phyloP scores from a whole-genome alignment of 345 rosid genomes.

The Eucalyptus erythrocorys region DNA sequence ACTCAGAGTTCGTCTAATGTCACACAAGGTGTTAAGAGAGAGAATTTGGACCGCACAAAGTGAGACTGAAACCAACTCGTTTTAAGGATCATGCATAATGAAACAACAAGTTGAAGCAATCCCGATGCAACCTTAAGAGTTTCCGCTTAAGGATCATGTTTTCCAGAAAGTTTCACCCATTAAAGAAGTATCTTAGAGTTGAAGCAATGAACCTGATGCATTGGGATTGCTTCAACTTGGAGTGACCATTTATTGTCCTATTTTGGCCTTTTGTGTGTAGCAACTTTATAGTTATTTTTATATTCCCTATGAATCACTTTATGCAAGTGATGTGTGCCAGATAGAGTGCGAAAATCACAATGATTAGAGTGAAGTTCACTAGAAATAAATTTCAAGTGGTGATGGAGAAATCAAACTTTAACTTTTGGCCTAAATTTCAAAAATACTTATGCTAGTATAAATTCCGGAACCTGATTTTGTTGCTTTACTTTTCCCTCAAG shows the following conservation, averaged over 20 bases:
- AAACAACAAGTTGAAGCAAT: too few species aligned
- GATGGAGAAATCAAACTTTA: neutral
- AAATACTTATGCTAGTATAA: neutral
- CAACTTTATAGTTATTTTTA: neutral
- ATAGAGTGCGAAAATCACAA: neutral
- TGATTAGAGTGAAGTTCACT: neutral
- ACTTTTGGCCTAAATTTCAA: neutral
- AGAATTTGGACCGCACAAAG: neutral
- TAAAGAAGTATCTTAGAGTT: neutral
- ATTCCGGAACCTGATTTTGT: neutral
- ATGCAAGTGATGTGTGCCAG: neutral
- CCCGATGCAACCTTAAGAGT: neutral
- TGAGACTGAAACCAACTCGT: neutral
- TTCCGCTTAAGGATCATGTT: neutral
- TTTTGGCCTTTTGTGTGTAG: neutral
- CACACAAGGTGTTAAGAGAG: neutral
- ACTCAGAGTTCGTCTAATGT: neutral
- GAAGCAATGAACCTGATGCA: neutral
- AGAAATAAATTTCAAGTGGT: neutral
- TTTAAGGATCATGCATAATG: neutral
- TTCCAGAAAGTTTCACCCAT: neutral
- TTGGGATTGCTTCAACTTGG: neutral
- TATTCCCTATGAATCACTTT: neutral
- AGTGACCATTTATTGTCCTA: neutral
- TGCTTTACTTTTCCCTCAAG: rapidly evolving